phyloP scores from a whole-genome alignment of 345 rosid species.

The Reutealis trisperma region DNA sequence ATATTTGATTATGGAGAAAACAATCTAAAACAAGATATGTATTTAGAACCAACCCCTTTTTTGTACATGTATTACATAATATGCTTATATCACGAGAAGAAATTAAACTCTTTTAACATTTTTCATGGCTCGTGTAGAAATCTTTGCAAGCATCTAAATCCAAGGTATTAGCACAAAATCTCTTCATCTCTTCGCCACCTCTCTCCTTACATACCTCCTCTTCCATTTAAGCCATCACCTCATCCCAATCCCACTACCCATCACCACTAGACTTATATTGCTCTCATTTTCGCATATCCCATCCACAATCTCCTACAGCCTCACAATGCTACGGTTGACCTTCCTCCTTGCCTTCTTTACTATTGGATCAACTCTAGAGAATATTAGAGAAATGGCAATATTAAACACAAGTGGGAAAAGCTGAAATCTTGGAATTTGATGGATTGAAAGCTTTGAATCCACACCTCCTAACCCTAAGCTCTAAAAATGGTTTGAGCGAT shows the following conservation, averaged over 20 bases:
- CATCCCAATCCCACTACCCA: slow-evolving; percentile 48
- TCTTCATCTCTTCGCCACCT: slow-evolving; percentile 86
- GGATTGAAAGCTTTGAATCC: too few relatives aligned
- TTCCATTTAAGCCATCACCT: slow-evolving; percentile 57
- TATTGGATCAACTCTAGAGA: slow-evolving; percentile 60
- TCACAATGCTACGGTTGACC: slow-evolving; percentile 77
- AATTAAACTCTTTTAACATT: background rate
- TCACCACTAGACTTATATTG: slow-evolving; percentile 15
- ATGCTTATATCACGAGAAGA: background rate
- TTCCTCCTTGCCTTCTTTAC: slow-evolving; percentile 85
- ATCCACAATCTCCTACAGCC: slow-evolving; percentile 81
- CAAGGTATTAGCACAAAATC: slow-evolving; percentile 78
- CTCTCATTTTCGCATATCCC: slow-evolving; percentile 42
- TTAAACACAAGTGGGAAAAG: too few relatives aligned
- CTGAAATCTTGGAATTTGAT: too few relatives aligned
- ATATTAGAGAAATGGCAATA: too few relatives aligned
- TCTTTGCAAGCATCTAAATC: slow-evolving; percentile 84
- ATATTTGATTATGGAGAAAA: background rate
- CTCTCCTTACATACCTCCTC: slow-evolving; percentile 64
- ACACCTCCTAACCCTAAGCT: too few relatives aligned
- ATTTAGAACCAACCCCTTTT: background rate
- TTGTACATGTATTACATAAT: background rate
- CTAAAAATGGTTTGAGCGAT: too few relatives aligned
- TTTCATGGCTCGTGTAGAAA: slow-evolving; percentile 50
- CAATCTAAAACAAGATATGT: background rate